Evolutionary conservation across 2,329 filamentous ascomycete species (phyloP).

Genomic region (Xylariaceae sp.): DNA sequence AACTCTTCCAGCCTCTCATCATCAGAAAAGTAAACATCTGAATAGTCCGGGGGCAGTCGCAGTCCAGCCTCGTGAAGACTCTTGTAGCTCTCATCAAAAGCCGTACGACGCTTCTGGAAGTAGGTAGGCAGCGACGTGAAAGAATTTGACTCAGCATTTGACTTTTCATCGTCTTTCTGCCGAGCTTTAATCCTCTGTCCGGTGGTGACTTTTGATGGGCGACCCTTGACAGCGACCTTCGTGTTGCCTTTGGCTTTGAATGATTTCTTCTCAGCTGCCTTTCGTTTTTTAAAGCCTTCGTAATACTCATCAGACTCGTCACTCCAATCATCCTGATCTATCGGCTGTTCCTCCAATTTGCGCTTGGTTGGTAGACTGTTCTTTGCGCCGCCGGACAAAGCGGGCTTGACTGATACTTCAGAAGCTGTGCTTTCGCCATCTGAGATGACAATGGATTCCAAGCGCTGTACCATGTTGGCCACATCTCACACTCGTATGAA

Average conservation of each 20-base stretch:
- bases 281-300: constrained; percentile 34
- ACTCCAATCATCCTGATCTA: constrained; percentile 34
- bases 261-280: constrained; percentile 23
- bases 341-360: constrained; percentile 23
- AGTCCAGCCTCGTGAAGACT: constrained; percentile 71
- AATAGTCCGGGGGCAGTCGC: constrained; percentile 77
- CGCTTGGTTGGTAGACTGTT: constrained; percentile 28
- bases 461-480: constrained; percentile 27
- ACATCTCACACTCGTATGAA: constrained; percentile 5
- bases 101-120: constrained; percentile 67
- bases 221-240: constrained; percentile 24
- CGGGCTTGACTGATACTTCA: constrained; percentile 22
- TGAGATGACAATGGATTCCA: constrained; percentile 32
- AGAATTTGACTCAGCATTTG: constrained; percentile 49
- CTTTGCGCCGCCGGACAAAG: constrained; percentile 13
- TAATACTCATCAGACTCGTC: constrained; percentile 35
- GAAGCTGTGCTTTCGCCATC: constrained; percentile 38
- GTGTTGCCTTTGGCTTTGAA: constrained; percentile 27
- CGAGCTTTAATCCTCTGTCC: constrained; percentile 17
- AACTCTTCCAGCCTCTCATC: constrained; percentile 66
- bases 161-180: constrained; percentile 41
- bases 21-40: constrained; percentile 77
- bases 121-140: constrained; percentile 73
- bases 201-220: constrained; percentile 21
- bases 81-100: constrained; percentile 69